A percentile compares a stretch with the other conserved stretches of the same genome.
Conservation (phyloP, 495 filamentous ascomycete genomes). For the Daldinia decipiens region DNA sequence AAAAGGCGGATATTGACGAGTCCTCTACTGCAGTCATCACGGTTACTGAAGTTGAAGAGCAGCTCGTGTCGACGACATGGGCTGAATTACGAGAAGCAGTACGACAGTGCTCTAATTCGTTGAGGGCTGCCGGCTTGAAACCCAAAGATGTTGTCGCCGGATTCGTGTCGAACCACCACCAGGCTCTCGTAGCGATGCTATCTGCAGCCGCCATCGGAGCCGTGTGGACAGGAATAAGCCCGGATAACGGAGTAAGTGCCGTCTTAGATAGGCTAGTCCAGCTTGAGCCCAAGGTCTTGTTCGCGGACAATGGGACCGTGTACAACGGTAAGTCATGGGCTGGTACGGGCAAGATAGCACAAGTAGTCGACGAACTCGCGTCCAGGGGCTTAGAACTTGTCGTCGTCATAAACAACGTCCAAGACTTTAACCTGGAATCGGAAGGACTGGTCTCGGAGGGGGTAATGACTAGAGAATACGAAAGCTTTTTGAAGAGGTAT, state of each 20-base stretch:
- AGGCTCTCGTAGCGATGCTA: conserved; percentile 87
- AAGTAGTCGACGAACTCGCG: conserved; percentile 72
- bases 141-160: conserved; percentile 81
- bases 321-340: conserved; percentile 90
- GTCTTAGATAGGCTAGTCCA: conserved; percentile 85
- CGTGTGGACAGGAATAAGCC: conserved; percentile 90
- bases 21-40: conserved; percentile 76
- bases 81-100: conserved; percentile 81
- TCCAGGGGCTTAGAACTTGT: conserved; percentile 67
- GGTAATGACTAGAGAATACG: conserved; percentile 61
- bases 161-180: conserved; percentile 86
- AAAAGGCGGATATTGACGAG: conserved; percentile 57
- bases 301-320: conserved; percentile 84
- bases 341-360: conserved; percentile 73
- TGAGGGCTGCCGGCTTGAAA: conserved; percentile 71
- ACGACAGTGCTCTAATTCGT: conserved; percentile 72
- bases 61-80: conserved; percentile 78
- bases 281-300: conserved; percentile 81
- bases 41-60: conserved; percentile 71
- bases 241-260: conserved; percentile 76
- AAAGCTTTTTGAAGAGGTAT: conserved; percentile 51
- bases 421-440: conserved; percentile 59
- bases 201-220: conserved; percentile 81
- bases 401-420: conserved; percentile 74
- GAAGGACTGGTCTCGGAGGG: conserved; percentile 56